Conservation (phyloP, 1,139 yeast species). For the Blastobotrys apis region DNA sequence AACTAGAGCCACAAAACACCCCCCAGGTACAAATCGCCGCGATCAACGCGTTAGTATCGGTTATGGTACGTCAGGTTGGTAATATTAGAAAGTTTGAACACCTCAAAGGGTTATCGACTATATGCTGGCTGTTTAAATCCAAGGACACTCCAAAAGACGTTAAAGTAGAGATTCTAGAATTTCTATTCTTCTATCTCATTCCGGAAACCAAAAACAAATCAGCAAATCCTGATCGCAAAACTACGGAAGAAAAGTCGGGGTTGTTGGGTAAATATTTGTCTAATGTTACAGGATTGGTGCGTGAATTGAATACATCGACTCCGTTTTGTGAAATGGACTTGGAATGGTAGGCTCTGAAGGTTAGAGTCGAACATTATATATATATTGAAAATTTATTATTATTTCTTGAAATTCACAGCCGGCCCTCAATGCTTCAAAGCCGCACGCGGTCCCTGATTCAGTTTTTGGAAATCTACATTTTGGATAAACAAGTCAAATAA, state of each 20-base stretch:
- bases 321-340: constrained; percentile 48
- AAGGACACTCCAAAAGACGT: constrained; percentile 37
- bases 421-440: too few relatives aligned
- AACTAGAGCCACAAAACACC: constrained; percentile 15
- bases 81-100: constrained; percentile 60
- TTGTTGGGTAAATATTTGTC: constrained; percentile 47
- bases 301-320: constrained; percentile 42
- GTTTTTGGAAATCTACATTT: too few relatives aligned
- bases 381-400: too few relatives aligned
- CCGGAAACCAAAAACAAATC: constrained; percentile 49
- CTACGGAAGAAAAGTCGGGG: constrained; percentile 51
- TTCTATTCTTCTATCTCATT: constrained; percentile 62
- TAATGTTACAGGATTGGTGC: constrained; percentile 45
- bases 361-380: too few relatives aligned
- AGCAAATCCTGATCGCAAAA: constrained; percentile 32
- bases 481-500: too few relatives aligned
- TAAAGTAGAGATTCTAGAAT: constrained; percentile 61
- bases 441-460: too few relatives aligned
- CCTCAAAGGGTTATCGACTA: constrained; percentile 51
- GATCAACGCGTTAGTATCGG: constrained; percentile 57
- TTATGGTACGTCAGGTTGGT: constrained; percentile 52
- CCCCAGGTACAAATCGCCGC: constrained; percentile 41
- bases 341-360: constrained; percentile 45
- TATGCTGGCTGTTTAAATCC: constrained; percentile 45
- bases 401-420: too few relatives aligned